phyloP scores from a whole-genome alignment of 2,329 filamentous ascomycete genomes.

The Onygenales sp. region DNA sequence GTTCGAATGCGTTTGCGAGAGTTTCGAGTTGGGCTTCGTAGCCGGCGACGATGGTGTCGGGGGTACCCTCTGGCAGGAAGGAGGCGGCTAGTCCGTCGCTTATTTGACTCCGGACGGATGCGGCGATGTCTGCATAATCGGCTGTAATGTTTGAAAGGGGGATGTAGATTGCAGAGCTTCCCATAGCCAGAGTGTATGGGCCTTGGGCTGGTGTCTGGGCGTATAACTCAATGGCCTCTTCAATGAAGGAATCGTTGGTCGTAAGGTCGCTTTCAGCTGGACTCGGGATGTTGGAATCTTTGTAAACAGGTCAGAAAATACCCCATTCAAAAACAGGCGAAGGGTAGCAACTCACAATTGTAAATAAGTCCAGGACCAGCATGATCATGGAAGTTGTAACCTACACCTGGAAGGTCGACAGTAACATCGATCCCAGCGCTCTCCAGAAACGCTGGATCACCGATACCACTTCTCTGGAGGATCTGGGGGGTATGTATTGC shows the following conservation, averaged over 20 bases:
- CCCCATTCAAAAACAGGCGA: background rate
- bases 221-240: background rate
- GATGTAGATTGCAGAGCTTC: background rate
- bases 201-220: background rate
- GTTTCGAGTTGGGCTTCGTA: background rate
- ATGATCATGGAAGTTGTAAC: slow-evolving; percentile 22
- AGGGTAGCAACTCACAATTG: background rate
- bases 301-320: background rate
- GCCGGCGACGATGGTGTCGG: background rate
- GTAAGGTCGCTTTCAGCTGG: background rate
- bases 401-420: slow-evolving; percentile 39
- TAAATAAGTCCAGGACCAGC: background rate
- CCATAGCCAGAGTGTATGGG: background rate
- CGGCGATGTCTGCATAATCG: background rate
- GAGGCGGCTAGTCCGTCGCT: background rate
- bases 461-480: slow-evolving; percentile 42
- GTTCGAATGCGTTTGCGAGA: background rate
- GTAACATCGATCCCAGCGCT: slow-evolving; percentile 29
- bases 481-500: slow-evolving; percentile 33
- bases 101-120: background rate
- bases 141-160: background rate
- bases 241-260: background rate
- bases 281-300: background rate
- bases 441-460: slow-evolving; percentile 26
- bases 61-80: background rate